phyloP scores from a whole-genome alignment of 225 moss, liverwort and hornwort species.

The Rhytidiadelphus loreus region DNA sequence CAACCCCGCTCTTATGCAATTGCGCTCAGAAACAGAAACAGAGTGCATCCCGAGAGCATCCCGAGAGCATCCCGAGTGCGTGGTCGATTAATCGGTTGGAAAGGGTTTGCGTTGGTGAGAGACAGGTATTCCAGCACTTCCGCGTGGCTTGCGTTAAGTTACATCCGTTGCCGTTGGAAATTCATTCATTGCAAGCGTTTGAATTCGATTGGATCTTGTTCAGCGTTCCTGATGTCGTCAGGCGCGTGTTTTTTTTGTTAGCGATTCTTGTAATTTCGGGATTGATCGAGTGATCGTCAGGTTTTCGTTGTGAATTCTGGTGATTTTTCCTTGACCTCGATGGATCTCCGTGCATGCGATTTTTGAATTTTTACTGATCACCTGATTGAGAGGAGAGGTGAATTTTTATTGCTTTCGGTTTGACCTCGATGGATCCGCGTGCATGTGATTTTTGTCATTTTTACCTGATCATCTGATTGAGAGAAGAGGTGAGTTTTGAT shows the following conservation, averaged over 20 bases:
- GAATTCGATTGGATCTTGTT: background rate
- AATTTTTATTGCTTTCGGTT: background rate
- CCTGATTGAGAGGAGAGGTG: background rate
- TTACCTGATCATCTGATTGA: background rate
- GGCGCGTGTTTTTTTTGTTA: background rate
- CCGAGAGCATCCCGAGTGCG: background rate
- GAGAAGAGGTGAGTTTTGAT: background rate
- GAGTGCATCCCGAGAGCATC: background rate
- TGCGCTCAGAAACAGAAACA: background rate
- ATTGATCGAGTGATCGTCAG: background rate
- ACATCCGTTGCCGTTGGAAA: background rate
- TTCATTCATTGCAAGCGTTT: background rate
- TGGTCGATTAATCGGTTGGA: background rate
- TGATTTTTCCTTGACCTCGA: background rate
- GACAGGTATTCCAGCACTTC: constrained; percentile 3
- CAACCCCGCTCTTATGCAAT: background rate
- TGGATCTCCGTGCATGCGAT: background rate
- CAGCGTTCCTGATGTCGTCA: too few species aligned
- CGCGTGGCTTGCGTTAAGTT: background rate
- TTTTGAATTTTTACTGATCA: background rate
- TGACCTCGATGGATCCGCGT: background rate
- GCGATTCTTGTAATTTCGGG: background rate
- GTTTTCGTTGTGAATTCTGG: background rate
- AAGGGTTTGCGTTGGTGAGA: background rate
- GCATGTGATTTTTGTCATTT: background rate